Evolutionary conservation across 1,284 basidiomycete species (phyloP).

Genomic region (Meira nashicola): DNA sequence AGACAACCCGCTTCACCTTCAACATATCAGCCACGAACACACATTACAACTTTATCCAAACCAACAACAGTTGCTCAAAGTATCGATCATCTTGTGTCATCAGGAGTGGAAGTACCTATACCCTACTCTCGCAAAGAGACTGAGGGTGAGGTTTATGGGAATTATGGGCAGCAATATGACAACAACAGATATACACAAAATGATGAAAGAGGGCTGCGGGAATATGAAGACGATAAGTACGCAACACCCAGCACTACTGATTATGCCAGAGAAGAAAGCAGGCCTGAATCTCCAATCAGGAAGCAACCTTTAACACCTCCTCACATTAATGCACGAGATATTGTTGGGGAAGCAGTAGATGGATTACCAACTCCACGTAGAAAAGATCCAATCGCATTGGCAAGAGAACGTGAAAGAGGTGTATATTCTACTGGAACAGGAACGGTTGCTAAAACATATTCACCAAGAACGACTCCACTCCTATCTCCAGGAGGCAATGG

Average conservation of each 20-base stretch:
- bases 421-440: not conserved
- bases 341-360: not conserved
- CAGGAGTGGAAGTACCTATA: conserved; percentile 1
- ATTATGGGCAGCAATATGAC: too few relatives aligned
- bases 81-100: conserved; percentile 3
- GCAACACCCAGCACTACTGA: too few relatives aligned
- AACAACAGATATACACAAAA: too few relatives aligned
- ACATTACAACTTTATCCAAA: conserved; percentile 15
- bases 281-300: not conserved
- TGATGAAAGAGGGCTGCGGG: too few relatives aligned
- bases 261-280: too few relatives aligned
- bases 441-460: conserved; percentile 3
- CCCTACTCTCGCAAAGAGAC: too few relatives aligned
- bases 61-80: conserved; percentile 1
- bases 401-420: conserved; percentile 4
- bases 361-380: not conserved
- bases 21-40: not conserved
- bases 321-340: too few relatives aligned
- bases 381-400: not conserved
- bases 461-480: not conserved
- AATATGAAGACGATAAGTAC: too few relatives aligned
- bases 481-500: not conserved
- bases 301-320: not conserved
- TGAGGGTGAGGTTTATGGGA: too few relatives aligned
- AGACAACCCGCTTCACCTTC: not conserved